These are phyloP conservation scores for Xylaria sp. DNA, from an alignment of 2,329 filamentous ascomycete genomes.

Conservation along the genomic window DNA sequence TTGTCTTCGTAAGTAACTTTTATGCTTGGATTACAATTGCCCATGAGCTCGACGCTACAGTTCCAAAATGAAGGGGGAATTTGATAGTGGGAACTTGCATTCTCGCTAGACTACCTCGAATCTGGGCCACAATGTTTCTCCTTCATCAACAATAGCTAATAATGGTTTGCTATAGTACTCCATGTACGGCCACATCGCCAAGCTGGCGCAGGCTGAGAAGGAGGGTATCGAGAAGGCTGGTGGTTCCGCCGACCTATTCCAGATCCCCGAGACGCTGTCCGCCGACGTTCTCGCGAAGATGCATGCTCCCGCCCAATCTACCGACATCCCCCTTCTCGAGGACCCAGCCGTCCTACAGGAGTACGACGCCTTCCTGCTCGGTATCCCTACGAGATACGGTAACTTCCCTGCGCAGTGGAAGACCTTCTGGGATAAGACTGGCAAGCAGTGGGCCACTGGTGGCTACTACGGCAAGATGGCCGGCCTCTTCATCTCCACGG, in stretches of 20 bases:
- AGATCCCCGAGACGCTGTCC: conserved; percentile 87
- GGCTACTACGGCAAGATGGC: conserved; percentile 86
- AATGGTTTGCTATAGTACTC: conserved; percentile 69
- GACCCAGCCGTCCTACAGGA: conserved; percentile 64
- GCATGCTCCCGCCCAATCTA: conserved; percentile 80
- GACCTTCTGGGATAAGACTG: conserved; percentile 88
- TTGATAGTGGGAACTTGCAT: neutral
- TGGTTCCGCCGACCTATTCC: conserved; percentile 80
- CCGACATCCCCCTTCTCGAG: conserved; percentile 67
- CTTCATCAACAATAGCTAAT: conserved; percentile 22
- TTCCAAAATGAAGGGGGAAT: neutral
- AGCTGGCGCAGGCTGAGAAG: conserved; percentile 88
- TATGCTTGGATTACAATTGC: neutral
- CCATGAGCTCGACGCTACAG: neutral
- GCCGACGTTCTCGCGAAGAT: conserved; percentile 87
- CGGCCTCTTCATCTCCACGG: conserved; percentile 90
- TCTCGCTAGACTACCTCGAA: neutral
- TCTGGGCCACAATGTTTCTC: too few species aligned
- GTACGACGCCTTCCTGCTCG: conserved; percentile 91
- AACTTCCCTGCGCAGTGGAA: conserved; percentile 99
- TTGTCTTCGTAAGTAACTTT: conserved; percentile 38
- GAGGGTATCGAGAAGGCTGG: conserved; percentile 87
- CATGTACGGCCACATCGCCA: conserved; percentile 88
- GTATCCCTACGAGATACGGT: conserved; percentile 94
- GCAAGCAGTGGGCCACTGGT: conserved; percentile 80